Percentiles rank a stretch among this genome's conserved stretches.
Evolutionary conservation across 23 red algal genomes (phyloP).

Genomic region (Gracilaria gracilis): DNA sequence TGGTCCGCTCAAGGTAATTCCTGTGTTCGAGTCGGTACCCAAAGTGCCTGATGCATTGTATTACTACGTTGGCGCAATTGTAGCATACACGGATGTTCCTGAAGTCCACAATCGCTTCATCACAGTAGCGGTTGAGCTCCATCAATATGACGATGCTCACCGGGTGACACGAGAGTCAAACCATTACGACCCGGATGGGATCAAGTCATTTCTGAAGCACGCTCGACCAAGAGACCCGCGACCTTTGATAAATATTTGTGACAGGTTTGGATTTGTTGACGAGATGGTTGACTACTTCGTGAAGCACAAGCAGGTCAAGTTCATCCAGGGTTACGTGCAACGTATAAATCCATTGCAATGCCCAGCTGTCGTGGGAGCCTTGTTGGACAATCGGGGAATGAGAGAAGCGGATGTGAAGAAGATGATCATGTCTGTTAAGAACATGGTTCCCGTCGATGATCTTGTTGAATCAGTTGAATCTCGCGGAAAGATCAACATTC

Average conservation of each 20-base stretch:
- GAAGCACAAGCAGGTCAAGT: slow-evolving; percentile 88
- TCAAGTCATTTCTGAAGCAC: slow-evolving; percentile 88
- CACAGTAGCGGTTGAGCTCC: slow-evolving; percentile 72
- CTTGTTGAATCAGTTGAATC: slow-evolving; percentile 68
- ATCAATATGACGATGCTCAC: slow-evolving; percentile 90
- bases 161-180: no score
- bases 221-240: slow-evolving; percentile 85
- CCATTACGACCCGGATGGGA: slow-evolving; percentile 87
- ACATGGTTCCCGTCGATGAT: no score
- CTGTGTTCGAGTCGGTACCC: slow-evolving; percentile 85
- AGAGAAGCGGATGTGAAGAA: slow-evolving; percentile 74
- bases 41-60: no score
- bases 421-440: slow-evolving; percentile 93
- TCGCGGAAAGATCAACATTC: slow-evolving; percentile 82
- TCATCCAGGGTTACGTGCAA: slow-evolving; percentile 94
- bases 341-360: slow-evolving; percentile 88
- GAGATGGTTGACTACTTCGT: no score
- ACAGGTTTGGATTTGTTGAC: no score
- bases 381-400: slow-evolving; percentile 76
- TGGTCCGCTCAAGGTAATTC: slow-evolving; percentile 69
- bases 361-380: no score
- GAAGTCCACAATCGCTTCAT: slow-evolving; percentile 92
- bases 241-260: slow-evolving; percentile 97
- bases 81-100: slow-evolving; percentile 77
- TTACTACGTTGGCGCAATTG: slow-evolving; percentile 84